Evolutionary conservation across 768 basidiomycete species (phyloP).

Genomic region (Boletus rex-veris): DNA sequence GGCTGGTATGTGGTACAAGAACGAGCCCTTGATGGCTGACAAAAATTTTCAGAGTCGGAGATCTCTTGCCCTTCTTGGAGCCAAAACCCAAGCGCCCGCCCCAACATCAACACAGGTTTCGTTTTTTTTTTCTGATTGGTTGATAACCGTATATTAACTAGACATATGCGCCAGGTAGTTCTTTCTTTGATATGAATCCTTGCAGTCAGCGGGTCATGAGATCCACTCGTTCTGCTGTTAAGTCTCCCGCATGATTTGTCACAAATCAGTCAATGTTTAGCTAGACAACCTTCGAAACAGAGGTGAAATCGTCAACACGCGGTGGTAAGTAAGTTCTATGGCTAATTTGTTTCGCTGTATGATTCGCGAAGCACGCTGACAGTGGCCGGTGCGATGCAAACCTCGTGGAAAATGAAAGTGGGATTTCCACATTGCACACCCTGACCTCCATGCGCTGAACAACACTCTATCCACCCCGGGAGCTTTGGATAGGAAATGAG

Average conservation of each 20-base stretch:
- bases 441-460: background rate
- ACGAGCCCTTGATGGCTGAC: too few relatives aligned
- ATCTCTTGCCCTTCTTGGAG: too few relatives aligned
- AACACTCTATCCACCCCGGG: constrained; percentile 2
- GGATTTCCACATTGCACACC: constrained; percentile 1
- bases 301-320: too few relatives aligned
- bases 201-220: background rate
- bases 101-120: too few relatives aligned
- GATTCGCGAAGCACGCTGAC: background rate
- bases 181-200: too few relatives aligned
- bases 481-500: background rate
- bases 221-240: background rate
- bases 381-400: background rate
- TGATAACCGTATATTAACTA: background rate
- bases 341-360: background rate
- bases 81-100: too few relatives aligned
- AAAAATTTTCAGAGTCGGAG: too few relatives aligned
- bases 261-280: too few relatives aligned
- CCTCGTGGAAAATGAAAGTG: constrained; percentile 4
- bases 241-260: too few relatives aligned
- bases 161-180: too few relatives aligned
- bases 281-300: too few relatives aligned
- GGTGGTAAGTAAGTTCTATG: background rate
- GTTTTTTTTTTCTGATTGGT: background rate
- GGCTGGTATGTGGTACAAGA: too few relatives aligned